Base-by-base conservation (phyloP, 2,329 filamentous ascomycete genomes). In the Aspergillus nomiae region DNA sequence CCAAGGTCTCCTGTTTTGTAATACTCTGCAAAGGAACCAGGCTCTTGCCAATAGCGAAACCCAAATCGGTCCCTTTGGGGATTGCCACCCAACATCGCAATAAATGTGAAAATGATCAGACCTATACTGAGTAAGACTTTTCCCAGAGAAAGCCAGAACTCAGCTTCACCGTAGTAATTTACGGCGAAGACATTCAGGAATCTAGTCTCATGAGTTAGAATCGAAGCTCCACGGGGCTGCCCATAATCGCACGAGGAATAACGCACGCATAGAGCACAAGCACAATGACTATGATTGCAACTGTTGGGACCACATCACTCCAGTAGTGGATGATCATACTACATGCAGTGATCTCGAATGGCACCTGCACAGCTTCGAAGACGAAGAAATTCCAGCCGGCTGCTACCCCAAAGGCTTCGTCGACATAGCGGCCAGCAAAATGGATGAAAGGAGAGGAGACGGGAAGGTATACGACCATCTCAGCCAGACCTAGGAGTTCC, bases 71-170 rank as follows among this genome's bases (percentile, higher is more conserved):
- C 90, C 43, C 86, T 82, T 0, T 87, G 74, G 0, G 92, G 92
- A 68, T 94, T 95, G 3, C 90, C 92, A 9, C 92, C 92, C 1
- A 95, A 80, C 89, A 95, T 94, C 67, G 88, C 87, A 67, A 96
- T 84, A 71, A 96, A 92, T 2, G 92, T 94, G 79, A 92, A 94
- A 66, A 87, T 70, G 68, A 94, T 85, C 57, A 94, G 82, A 1
- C 87, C 90, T 41, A 92, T 77, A 63, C 91, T 91, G 57, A 93
- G 83, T 2, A 93, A 69, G 3, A 92, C 85, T 74, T 93, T 92
- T 60, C 89, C 89, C 2, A 91, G 74, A 2, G 91, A 88, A 24
- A 89, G 86, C 80, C 86, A 86, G 71, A 96, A 95, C 73, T 95
- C 92, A 0, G 88, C 86, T 77, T 92, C 90, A 51, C 90, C 90